Percentiles rank a stretch among this genome's conserved stretches.
phyloP scores from a whole-genome alignment of 768 basidiomycete species.

The Phaeotremella fagi region DNA sequence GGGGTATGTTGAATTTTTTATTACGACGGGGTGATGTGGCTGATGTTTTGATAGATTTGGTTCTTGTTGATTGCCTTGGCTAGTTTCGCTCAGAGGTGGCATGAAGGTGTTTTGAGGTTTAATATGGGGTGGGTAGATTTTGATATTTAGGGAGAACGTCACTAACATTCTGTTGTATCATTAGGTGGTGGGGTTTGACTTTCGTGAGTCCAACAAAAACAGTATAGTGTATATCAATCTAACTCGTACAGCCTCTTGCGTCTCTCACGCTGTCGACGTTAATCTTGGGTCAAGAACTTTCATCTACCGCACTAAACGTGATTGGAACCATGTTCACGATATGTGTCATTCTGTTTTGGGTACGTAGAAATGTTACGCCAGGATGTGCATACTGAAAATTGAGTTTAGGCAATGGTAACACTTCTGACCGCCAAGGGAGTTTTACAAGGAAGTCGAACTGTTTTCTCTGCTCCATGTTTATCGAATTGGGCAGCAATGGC shows the following conservation, averaged over 20 bases:
- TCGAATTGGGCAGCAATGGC: slow-evolving; percentile 1
- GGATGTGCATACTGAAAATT: not conserved
- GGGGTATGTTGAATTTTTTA: slow-evolving; percentile 12
- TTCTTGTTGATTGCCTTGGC: slow-evolving; percentile 17
- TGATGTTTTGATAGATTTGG: slow-evolving; percentile 11
- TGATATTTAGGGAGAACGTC: not conserved
- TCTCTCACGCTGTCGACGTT: slow-evolving; percentile 22
- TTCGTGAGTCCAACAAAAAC: slow-evolving; percentile 4
- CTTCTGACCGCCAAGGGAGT: slow-evolving; percentile 13
- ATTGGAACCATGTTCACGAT: slow-evolving; percentile 13
- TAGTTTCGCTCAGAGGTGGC: slow-evolving; percentile 8
- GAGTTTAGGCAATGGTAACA: slow-evolving; percentile 5
- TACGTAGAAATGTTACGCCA: not conserved
- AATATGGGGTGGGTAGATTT: slow-evolving; percentile 9
- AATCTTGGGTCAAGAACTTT: slow-evolving; percentile 14
- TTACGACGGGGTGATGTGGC: too few relatives aligned
- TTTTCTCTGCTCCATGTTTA: slow-evolving; percentile 20
- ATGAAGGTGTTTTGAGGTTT: slow-evolving; percentile 14
- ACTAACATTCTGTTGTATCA: not conserved
- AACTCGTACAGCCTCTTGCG: slow-evolving; percentile 12
- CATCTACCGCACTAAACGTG: not conserved
- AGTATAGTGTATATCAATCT: not conserved
- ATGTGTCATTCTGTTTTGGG: slow-evolving; percentile 6
- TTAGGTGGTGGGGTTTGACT: slow-evolving; percentile 11
- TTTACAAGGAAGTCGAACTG: slow-evolving; percentile 1